Percentiles rank a stretch among this genome's conserved stretches.
These are phyloP conservation scores for Rugiboletus extremiorientalis DNA, from an alignment of 1,284 basidiomycete genomes.

Conservation along the genomic window DNA sequence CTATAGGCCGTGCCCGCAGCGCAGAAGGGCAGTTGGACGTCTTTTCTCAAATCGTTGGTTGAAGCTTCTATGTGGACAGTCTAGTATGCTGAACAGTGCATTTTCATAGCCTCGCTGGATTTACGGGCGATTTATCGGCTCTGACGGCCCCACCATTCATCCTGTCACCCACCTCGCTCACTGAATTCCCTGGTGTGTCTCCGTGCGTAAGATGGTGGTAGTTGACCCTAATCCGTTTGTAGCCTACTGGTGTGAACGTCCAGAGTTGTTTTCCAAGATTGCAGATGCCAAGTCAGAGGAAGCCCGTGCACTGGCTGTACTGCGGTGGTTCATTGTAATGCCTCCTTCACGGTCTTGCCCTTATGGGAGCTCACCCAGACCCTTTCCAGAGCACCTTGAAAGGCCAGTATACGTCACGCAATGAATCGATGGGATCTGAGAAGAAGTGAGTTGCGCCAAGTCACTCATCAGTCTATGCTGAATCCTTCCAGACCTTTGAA, in stretches of 20 bases:
- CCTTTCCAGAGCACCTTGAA: slow-evolving; percentile 76
- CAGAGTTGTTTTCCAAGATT: slow-evolving; percentile 82
- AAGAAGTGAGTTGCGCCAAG: slow-evolving; percentile 70
- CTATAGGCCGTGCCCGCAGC: slow-evolving; percentile 66
- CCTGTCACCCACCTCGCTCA: slow-evolving; percentile 80
- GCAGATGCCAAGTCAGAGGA: slow-evolving; percentile 72
- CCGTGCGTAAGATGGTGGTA: not conserved
- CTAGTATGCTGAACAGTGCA: slow-evolving; percentile 9
- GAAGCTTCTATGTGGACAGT: not conserved
- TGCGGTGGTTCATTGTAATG: slow-evolving; percentile 88
- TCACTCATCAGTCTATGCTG: slow-evolving; percentile 7
- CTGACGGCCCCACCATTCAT: slow-evolving; percentile 97
- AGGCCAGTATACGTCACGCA: slow-evolving; percentile 92
- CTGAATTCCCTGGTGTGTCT: slow-evolving; percentile 81
- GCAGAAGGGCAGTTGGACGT: slow-evolving; percentile 75
- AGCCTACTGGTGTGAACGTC: slow-evolving; percentile 94
- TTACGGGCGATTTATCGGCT: slow-evolving; percentile 90
- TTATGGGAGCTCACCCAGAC: slow-evolving; percentile 1
- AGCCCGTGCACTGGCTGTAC: slow-evolving; percentile 71
- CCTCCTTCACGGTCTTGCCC: not conserved
- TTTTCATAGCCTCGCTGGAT: slow-evolving; percentile 64
- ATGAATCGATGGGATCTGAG: slow-evolving; percentile 93
- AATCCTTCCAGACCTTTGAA: slow-evolving; percentile 74
- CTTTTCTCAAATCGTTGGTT: slow-evolving; percentile 79
- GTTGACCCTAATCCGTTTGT: slow-evolving; percentile 5